Conservation (phyloP, 805 yeast genomes). For the Saturnispora kantuleensis region DNA sequence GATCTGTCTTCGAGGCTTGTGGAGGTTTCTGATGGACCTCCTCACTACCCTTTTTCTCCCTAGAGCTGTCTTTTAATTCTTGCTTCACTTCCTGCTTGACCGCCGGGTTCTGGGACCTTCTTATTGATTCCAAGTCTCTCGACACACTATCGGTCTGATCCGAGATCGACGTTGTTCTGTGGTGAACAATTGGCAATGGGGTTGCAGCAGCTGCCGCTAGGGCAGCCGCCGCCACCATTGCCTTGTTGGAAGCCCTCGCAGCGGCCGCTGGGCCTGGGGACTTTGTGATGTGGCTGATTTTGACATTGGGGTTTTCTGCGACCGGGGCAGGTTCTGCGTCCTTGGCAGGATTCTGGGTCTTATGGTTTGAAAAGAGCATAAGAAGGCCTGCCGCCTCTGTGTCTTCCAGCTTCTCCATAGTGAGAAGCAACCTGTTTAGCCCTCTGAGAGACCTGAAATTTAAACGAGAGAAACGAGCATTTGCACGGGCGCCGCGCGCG, state of each 20-base stretch:
- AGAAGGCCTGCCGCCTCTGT: conserved; percentile 31
- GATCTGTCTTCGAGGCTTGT: too few species aligned
- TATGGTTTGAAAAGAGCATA: conserved; percentile 30
- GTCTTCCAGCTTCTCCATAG: conserved; percentile 17
- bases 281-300: conserved; percentile 17
- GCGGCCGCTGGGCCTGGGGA: conserved; percentile 33
- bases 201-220: conserved; percentile 73
- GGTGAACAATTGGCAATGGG: conserved; percentile 44
- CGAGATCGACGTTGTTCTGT: not conserved
- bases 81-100: not conserved
- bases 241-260: conserved; percentile 33
- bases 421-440: too few species aligned
- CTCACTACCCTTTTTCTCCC: not conserved
- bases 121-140: not conserved
- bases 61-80: not conserved
- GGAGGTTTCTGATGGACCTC: not conserved
- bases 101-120: not conserved
- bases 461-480: not conserved
- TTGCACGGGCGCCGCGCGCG: too few species aligned
- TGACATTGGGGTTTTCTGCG: not conserved
- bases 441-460: not conserved
- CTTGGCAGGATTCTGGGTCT: conserved; percentile 5
- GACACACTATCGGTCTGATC: conserved; percentile 1
- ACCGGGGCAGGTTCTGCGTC: not conserved
- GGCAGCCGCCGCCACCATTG: conserved; percentile 74